These are phyloP conservation scores for Graphiopsis chlorocephala DNA, from an alignment of 2,329 filamentous ascomycete genomes.

Conservation along the genomic window DNA sequence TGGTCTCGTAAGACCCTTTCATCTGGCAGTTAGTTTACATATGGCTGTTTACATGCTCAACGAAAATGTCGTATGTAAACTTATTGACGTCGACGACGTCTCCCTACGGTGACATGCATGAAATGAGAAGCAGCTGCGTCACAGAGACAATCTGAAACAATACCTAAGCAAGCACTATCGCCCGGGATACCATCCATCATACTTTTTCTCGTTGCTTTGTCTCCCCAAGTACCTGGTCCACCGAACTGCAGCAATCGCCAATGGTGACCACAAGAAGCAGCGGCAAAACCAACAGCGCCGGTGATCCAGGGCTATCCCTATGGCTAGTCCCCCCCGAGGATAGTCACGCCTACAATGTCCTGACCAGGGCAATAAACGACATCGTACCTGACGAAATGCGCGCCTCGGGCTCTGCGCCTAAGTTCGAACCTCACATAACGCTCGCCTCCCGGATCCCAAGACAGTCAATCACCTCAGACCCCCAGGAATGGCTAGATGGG, in stretches of 20 bases:
- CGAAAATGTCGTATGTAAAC: neutral
- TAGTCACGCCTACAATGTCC: neutral
- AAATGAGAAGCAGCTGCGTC: neutral
- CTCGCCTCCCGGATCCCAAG: neutral
- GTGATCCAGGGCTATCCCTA: neutral
- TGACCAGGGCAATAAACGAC: neutral
- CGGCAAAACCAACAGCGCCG: neutral
- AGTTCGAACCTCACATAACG: conserved; percentile 2
- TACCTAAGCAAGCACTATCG: neutral
- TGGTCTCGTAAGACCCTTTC: no score
- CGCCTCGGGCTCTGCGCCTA: neutral
- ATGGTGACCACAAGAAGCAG: neutral
- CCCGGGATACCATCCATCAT: neutral
- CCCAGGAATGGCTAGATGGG: neutral
- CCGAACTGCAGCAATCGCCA: neutral
- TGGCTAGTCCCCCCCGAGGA: neutral
- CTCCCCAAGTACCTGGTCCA: neutral
- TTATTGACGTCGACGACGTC: neutral
- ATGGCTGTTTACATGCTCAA: neutral
- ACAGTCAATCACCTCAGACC: neutral
- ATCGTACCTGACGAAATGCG: neutral
- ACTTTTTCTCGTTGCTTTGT: neutral
- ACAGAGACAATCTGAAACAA: neutral
- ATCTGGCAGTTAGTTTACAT: neutral
- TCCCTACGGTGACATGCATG: neutral